phyloP scores from a whole-genome alignment of 345 rosid genomes.

The Cochlearia excelsa region DNA sequence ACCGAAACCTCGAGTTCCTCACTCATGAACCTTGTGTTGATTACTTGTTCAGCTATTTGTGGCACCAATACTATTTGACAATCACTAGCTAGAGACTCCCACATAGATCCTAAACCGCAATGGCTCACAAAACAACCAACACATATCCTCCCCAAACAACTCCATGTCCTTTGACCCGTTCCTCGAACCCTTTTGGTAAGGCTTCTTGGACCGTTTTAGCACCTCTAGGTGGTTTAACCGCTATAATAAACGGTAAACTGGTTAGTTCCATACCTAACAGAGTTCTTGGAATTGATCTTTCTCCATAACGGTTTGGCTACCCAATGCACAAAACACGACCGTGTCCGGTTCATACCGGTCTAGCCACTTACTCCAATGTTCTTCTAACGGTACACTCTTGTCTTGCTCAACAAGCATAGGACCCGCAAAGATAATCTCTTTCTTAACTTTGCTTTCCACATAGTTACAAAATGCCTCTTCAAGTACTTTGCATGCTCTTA shows the following conservation, averaged over 20 bases:
- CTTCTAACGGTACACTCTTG: constrained; percentile 24
- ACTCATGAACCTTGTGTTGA: constrained; percentile 37
- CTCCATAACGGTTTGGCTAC: background rate
- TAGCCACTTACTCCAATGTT: constrained; percentile 17
- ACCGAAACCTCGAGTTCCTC: constrained; percentile 38
- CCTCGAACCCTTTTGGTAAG: background rate
- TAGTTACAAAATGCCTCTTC: constrained; percentile 40
- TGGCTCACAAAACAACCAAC: constrained; percentile 34
- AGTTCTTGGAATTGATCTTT: background rate
- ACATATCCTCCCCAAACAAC: background rate
- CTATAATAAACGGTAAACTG: background rate
- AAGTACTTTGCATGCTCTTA: constrained; percentile 32
- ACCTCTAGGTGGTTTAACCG: background rate
- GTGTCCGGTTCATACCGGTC: constrained; percentile 9
- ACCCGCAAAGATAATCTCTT: constrained; percentile 31
- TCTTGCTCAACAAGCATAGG: constrained; percentile 31
- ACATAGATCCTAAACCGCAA: constrained; percentile 40
- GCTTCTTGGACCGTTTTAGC: background rate
- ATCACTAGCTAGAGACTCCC: constrained; percentile 38
- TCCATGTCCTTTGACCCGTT: background rate
- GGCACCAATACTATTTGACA: constrained; percentile 32
- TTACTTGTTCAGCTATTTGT: constrained; percentile 34
- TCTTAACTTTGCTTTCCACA: background rate
- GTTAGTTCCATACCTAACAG: background rate
- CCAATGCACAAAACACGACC: constrained; percentile 40